Evolutionary conservation across 257 asterid species (phyloP), one percentile per base, ranked within the genome.

Genomic region (Salvia hispanica): DNA sequence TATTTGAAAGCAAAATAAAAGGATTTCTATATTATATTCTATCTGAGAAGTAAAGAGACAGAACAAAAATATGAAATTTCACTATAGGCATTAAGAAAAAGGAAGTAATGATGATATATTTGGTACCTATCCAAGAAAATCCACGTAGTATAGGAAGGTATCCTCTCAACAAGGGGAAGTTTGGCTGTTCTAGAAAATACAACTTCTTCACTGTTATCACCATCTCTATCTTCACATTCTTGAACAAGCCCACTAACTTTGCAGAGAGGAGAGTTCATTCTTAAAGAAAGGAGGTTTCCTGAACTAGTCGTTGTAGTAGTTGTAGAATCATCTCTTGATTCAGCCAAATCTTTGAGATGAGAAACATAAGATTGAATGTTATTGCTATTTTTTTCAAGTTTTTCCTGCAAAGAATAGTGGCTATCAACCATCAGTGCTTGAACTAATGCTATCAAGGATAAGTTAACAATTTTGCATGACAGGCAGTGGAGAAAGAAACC

Each of bases 71-170:
- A 25, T 25, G 53, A 50, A 67, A 43, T 45, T 42, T 40, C 50
- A 14, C 18, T n/a, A 39, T 31, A 25, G 9, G 58, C 28, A 50
- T 63, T 16, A 33, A 31, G 25, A 47, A 72, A 39, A 25, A 39
- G n/a, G 12, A 59, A 56, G 16, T 8, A n/a, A 21, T 12, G 57
- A 82, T 33, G 56, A 28, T 71, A 25, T 25, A 25, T 54, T 7
- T 15, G 62, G 53, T 84, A 91, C 99, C 81, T 91, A 76, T 91
- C 84, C 67, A 94, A 76, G 75, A 86, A 94, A 50, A 85, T 88
- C 99, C 99, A 94, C 54, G 97, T 94, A 57, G 97, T 94, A 69
- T 91, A 94, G 39, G 91, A 82, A 65, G 92, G 95, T 53, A 91
- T 80, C 78, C 78, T 91, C 76, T 94, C 88, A 25, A 84, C 13